phyloP scores from a whole-genome alignment of 441 rosid genomes.

The Manihot esculenta region DNA sequence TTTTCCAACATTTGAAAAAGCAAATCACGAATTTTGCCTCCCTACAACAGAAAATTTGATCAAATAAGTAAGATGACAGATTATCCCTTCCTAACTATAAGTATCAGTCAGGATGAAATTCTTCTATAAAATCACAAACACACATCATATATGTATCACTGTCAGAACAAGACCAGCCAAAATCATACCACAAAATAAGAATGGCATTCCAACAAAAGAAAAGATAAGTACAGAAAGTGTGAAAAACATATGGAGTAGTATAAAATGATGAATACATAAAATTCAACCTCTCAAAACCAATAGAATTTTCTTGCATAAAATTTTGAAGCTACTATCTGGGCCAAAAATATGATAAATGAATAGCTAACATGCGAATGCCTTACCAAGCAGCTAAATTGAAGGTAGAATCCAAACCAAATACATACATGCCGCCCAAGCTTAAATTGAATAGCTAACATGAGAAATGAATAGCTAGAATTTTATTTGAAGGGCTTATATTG shows the following conservation, averaged over 20 bases:
- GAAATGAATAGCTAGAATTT: not conserved
- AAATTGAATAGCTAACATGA: not conserved
- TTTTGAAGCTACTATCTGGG: no score
- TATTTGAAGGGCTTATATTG: not conserved
- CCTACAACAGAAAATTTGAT: conserved; percentile 38
- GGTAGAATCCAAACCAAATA: no score
- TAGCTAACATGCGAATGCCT: no score
- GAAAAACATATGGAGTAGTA: no score
- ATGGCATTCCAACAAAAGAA: not conserved
- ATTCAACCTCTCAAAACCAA: not conserved
- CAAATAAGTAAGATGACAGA: not conserved
- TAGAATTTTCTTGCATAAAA: not conserved
- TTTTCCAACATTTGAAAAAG: conserved; percentile 80
- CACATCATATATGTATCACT: not conserved
- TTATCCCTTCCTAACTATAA: not conserved
- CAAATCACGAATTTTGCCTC: conserved; percentile 90
- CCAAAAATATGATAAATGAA: no score
- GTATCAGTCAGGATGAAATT: not conserved
- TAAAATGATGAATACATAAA: no score
- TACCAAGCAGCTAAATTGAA: no score
- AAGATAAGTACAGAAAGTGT: no score
- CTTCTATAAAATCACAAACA: conserved; percentile 2
- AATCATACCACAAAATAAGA: not conserved
- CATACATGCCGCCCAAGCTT: no score
- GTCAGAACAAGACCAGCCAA: not conserved